phyloP scores from a whole-genome alignment of 2,329 filamentous ascomycete species.

The Cyphellophora europaea region DNA sequence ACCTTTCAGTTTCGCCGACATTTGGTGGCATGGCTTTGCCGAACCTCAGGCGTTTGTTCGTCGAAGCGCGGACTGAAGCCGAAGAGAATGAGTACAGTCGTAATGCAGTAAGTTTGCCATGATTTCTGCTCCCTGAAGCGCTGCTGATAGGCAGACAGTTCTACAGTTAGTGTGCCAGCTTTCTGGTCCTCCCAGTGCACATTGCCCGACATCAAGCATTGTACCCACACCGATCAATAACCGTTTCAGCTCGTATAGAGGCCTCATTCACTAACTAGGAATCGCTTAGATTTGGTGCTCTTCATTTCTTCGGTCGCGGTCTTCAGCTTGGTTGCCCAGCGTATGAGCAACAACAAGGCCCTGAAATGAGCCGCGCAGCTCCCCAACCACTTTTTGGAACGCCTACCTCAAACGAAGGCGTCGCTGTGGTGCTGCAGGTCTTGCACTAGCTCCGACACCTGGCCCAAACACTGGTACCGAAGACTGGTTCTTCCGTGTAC shows the following conservation, averaged over 20 bases:
- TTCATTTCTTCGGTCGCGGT: slow-evolving; percentile 95
- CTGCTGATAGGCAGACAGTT: not conserved
- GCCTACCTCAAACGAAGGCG: not conserved
- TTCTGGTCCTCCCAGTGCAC: no score
- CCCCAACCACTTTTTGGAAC: not conserved
- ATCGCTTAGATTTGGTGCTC: slow-evolving; percentile 92
- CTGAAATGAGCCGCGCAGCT: slow-evolving; percentile 21
- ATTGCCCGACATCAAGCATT: no score
- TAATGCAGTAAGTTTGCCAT: slow-evolving; percentile 59
- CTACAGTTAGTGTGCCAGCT: not conserved
- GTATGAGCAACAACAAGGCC: slow-evolving; percentile 47
- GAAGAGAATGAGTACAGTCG: slow-evolving; percentile 93
- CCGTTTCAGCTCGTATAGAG: no score
- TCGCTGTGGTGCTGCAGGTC: not conserved
- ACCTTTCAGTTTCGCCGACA: no score
- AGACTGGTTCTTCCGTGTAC: no score
- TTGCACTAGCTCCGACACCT: slow-evolving; percentile 1
- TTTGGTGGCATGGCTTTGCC: slow-evolving; percentile 54
- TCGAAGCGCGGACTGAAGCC: slow-evolving; percentile 82
- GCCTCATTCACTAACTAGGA: slow-evolving; percentile 49
- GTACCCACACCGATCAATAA: no score
- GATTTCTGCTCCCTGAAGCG: slow-evolving; percentile 9
- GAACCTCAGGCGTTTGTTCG: slow-evolving; percentile 91
- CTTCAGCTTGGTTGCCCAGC: slow-evolving; percentile 87
- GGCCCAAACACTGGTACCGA: not conserved